These are phyloP conservation scores for Arthrobotrys conoides DNA, from an alignment of 2,329 filamentous ascomycete genomes.

Conservation along the genomic window DNA sequence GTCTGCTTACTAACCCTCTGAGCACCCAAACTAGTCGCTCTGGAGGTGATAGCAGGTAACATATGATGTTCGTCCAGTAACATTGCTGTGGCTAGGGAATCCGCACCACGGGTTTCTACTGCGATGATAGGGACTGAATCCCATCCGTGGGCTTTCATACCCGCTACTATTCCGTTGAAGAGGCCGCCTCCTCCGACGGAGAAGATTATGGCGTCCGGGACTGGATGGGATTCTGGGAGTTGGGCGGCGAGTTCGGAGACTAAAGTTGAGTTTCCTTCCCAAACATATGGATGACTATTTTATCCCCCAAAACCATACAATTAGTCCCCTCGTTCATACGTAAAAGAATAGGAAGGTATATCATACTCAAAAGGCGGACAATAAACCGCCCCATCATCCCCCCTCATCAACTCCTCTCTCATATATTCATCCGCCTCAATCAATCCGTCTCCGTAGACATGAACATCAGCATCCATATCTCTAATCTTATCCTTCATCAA, in stretches of 20 bases:
- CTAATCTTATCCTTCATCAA: constrained; percentile 80
- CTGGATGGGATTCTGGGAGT: constrained; percentile 61
- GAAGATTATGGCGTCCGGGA: constrained; percentile 80
- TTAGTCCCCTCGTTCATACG: neutral
- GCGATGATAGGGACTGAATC: constrained; percentile 74
- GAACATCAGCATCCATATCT: constrained; percentile 77
- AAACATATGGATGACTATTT: constrained; percentile 71
- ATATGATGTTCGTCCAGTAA: constrained; percentile 73
- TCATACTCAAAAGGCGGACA: constrained; percentile 74
- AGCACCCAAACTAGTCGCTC: constrained; percentile 82
- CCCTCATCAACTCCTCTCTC: constrained; percentile 71
- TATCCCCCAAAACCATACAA: neutral
- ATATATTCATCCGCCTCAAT: constrained; percentile 79
- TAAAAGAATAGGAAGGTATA: too few species aligned
- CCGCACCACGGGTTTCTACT: constrained; percentile 81
- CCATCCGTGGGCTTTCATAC: constrained; percentile 72
- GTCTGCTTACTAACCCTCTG: constrained; percentile 77
- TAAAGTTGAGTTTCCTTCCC: constrained; percentile 76
- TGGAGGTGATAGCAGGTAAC: constrained; percentile 79
- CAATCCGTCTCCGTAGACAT: constrained; percentile 78
- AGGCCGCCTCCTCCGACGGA: constrained; percentile 85
- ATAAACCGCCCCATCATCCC: constrained; percentile 73
- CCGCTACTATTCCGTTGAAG: constrained; percentile 81
- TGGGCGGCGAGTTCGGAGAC: constrained; percentile 71
- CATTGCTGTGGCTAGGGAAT: constrained; percentile 77